phyloP scores from a whole-genome alignment of 1,284 basidiomycete genomes.

The Papiliotrema nemorosa region DNA sequence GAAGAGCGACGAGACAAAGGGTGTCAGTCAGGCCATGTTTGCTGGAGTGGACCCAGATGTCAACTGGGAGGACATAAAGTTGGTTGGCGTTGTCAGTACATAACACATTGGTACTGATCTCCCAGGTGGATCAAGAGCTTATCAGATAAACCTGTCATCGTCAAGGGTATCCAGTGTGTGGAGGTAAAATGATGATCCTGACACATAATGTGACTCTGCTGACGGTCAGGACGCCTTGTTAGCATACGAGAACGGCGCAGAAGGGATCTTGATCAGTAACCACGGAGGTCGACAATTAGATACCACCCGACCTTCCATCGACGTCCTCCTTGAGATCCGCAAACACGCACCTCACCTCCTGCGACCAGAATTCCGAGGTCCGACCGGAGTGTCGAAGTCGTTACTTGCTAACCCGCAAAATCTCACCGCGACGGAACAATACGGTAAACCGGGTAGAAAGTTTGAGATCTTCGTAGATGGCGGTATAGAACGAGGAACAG shows the following conservation, averaged over 20 bases:
- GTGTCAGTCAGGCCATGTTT: constrained; percentile 42
- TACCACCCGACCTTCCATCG: constrained; percentile 63
- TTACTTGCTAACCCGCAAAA: constrained; percentile 65
- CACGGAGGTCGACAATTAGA: constrained; percentile 53
- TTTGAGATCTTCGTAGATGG: constrained; percentile 81
- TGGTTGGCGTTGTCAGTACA: constrained; percentile 2
- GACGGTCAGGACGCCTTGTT: constrained; percentile 46
- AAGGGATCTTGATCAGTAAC: constrained; percentile 54
- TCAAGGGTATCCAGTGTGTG: constrained; percentile 65
- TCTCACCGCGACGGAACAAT: constrained; percentile 50
- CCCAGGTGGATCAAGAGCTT: constrained; percentile 65
- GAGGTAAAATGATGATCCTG: constrained; percentile 28
- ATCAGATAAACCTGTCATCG: constrained; percentile 73
- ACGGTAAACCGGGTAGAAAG: constrained; percentile 8
- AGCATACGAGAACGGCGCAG: constrained; percentile 50
- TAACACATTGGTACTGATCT: background rate
- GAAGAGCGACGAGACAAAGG: constrained; percentile 34
- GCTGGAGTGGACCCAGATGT: constrained; percentile 43
- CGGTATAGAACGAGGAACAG: constrained; percentile 79
- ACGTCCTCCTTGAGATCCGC: constrained; percentile 70
- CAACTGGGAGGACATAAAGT: constrained; percentile 43
- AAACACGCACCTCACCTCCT: constrained; percentile 42
- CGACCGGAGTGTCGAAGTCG: constrained; percentile 26
- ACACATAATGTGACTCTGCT: background rate
- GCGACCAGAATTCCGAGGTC: constrained; percentile 34